phyloP scores from a whole-genome alignment of 495 filamentous ascomycete species.

The Choiromyces venosus region DNA sequence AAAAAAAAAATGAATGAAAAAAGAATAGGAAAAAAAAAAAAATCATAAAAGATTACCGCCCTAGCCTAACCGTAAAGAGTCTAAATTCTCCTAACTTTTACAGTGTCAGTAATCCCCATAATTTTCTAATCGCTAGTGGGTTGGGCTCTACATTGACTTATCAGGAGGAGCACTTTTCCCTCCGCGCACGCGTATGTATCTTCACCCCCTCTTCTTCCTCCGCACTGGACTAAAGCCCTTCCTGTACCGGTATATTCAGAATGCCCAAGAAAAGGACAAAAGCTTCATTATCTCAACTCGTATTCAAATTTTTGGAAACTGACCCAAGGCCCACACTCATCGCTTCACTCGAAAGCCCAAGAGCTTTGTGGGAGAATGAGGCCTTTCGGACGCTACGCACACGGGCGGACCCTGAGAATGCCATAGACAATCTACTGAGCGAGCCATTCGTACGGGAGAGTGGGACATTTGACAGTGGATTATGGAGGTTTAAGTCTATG shows the following conservation, averaged over 20 bases:
- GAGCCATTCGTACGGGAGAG: neutral
- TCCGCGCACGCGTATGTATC: neutral
- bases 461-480: neutral
- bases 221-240: neutral
- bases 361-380: neutral
- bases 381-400: neutral
- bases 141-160: slow-evolving; percentile 1
- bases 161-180: slow-evolving; percentile 1
- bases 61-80: slow-evolving; percentile 3
- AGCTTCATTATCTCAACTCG: neutral
- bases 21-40: neutral
- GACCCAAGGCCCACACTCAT: neutral
- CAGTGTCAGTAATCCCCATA: neutral
- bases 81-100: slow-evolving; percentile 4
- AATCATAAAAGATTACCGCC: neutral
- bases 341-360: neutral
- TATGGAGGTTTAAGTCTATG: neutral
- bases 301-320: neutral
- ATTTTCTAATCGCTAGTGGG: neutral
- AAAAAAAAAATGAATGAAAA: neutral
- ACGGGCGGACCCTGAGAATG: neutral
- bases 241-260: neutral
- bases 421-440: neutral
- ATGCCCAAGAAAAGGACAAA: slow-evolving; percentile 1
- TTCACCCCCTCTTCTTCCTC: neutral